A percentile compares a stretch with the other conserved stretches of the same genome.
Conservation (phyloP, 2,329 filamentous ascomycete genomes). For the Colletotrichum euphorbiae region DNA sequence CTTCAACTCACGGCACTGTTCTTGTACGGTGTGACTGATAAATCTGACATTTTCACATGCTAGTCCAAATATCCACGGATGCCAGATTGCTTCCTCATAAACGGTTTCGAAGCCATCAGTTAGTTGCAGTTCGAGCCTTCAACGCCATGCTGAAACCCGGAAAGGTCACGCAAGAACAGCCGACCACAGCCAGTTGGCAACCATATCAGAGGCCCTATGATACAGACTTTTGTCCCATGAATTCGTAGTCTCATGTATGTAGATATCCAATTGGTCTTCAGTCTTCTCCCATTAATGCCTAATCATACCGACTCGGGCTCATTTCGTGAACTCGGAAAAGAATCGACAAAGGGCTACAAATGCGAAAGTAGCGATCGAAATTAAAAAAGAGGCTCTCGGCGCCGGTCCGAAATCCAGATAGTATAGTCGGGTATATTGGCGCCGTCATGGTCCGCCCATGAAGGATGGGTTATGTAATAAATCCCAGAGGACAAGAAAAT, state of each 20-base stretch:
- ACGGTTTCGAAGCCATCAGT: constrained; percentile 17
- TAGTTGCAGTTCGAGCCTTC: constrained; percentile 22
- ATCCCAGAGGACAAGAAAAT: constrained; percentile 32
- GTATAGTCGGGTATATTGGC: constrained; percentile 39
- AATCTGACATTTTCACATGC: not conserved
- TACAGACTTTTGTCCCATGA: constrained; percentile 9
- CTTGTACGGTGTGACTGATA: not conserved
- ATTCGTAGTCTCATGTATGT: constrained; percentile 4
- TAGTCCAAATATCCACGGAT: constrained; percentile 18
- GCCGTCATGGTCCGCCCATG: constrained; percentile 27
- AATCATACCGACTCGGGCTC: constrained; percentile 1
- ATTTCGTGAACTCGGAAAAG: constrained; percentile 1
- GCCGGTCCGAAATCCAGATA: constrained; percentile 40
- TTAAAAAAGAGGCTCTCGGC: constrained; percentile 40
- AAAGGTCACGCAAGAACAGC: constrained; percentile 9
- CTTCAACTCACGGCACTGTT: no score
- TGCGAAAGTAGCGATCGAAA: constrained; percentile 24
- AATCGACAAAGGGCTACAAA: not conserved
- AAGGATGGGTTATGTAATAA: constrained; percentile 19
- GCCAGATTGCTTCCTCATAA: not conserved
- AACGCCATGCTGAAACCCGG: constrained; percentile 32
- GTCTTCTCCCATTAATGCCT: constrained; percentile 13
- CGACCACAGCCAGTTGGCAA: not conserved
- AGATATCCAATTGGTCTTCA: not conserved
- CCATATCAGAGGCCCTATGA: not conserved